Conservation (phyloP, 2,329 filamentous ascomycete species). For the Cadophora gregata region DNA sequence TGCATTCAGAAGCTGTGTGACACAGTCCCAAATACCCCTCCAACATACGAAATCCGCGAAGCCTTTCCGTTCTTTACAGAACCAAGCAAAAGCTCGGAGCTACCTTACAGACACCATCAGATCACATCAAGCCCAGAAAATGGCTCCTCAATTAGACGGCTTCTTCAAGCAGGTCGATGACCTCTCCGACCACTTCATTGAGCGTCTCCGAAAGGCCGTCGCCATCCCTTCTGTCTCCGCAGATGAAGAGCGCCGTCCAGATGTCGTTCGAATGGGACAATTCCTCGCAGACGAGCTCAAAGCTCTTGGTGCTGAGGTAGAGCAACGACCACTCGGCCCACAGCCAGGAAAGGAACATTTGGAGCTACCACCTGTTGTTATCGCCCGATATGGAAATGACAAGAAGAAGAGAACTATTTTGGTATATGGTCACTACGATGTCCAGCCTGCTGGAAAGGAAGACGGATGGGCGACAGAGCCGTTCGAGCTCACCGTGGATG, state of each 20-base stretch:
- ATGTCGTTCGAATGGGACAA: conserved; percentile 96
- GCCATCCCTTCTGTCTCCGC: conserved; percentile 96
- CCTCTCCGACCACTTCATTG: conserved; percentile 82
- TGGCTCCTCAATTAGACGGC: conserved; percentile 88
- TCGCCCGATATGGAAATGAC: conserved; percentile 91
- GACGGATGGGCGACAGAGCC: conserved; percentile 97
- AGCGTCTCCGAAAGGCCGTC: conserved; percentile 87
- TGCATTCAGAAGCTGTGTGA: background rate
- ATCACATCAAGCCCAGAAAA: conserved; percentile 64
- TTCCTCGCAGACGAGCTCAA: conserved; percentile 86
- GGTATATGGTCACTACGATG: conserved; percentile 98
- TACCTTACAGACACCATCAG: conserved; percentile 41
- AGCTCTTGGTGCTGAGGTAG: conserved; percentile 82
- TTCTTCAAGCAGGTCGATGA: conserved; percentile 93
- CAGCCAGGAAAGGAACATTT: conserved; percentile 91
- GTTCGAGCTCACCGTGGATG: conserved; percentile 85
- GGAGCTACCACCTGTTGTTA: conserved; percentile 88
- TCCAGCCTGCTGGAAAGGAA: conserved; percentile 90
- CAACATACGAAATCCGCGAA: background rate
- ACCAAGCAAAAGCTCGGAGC: conserved; percentile 18
- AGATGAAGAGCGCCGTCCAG: conserved; percentile 83
- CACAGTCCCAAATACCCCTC: background rate
- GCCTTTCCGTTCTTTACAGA: background rate
- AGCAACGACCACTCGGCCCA: conserved; percentile 86
- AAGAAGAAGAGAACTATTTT: conserved; percentile 93